Base-by-base conservation (phyloP, 495 filamentous ascomycete species). In the Viridothelium virens region DNA sequence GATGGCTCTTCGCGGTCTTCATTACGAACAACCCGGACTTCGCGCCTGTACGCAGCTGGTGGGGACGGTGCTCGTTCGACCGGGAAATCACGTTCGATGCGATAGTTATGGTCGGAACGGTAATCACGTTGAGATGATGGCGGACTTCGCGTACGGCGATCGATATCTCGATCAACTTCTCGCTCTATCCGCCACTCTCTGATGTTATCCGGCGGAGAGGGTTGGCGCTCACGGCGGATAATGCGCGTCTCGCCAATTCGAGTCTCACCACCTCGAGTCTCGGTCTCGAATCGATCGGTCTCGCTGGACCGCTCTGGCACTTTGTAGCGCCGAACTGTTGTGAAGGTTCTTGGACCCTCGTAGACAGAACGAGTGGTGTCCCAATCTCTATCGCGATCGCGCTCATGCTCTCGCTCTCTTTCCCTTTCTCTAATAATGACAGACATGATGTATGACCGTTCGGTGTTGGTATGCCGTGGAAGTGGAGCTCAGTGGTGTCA, bases 311-410 rank as follows among this genome's bases (percentile, higher is more conserved):
- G 66, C 14, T 79, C 77, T 46, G 76, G 77, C 2, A 78, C 69
- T 65, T 75, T 74, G 69, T 79, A 79, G 46, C 76, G 74, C 59
- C 74, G 74, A 44, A 79, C 74, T 2, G 77, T 79, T 56, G 75
- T 76, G 69, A 71, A 77, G 50, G 67, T 63, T 39, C 70, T 59
- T 59, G 53, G 53, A 31, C 53, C 53, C 31, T 59, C 53, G 31
- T 59, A 59, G 31, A 59, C 53, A 34, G 53, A 59, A 2, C 53
- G 53, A 36, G 53, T 34, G 31, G 53, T 59, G 53, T 59, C 53
- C 53, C 18, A 59, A 14, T 59, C 53, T 33, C 53, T 11, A 14
- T 59, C 53, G 31, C 53, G 53, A 9, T 59, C 53, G 31, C 53
- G 53, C 31, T 59, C 53, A 14, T 31, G 53, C 31, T 59, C 48